Percentiles rank a stretch among this genome's conserved stretches.
Evolutionary conservation across 1,139 yeast genomes (phyloP).

Genomic region (Pichia sp.): DNA sequence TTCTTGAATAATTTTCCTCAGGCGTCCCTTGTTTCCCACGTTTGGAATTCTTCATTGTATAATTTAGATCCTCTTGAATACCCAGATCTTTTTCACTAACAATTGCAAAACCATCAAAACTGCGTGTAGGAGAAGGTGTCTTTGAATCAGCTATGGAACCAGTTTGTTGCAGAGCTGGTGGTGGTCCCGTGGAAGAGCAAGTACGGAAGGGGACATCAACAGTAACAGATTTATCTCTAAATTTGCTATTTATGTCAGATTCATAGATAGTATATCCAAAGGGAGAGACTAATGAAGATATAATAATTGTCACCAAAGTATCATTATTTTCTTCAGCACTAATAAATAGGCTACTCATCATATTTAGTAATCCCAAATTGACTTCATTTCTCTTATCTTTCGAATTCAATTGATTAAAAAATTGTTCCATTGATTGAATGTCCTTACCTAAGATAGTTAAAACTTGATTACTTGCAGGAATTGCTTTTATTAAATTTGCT

Average conservation of each 20-base stretch:
- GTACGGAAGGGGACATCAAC: too few species aligned
- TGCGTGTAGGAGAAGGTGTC: constrained; percentile 11
- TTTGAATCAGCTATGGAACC: neutral
- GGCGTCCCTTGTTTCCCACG: neutral
- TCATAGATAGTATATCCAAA: constrained; percentile 4
- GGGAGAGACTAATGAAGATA: constrained; percentile 10
- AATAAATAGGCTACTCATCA: neutral
- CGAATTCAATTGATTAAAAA: neutral
- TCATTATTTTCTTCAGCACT: neutral
- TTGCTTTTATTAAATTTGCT: neutral
- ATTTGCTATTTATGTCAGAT: neutral
- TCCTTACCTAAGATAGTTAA: neutral
- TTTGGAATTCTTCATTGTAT: constrained; percentile 3
- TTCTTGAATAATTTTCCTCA: too few species aligned
- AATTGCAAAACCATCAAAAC: constrained; percentile 18
- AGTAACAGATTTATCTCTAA: neutral
- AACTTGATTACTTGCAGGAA: constrained; percentile 1
- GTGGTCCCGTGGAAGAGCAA: too few species aligned
- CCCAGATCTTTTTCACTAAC: constrained; percentile 15
- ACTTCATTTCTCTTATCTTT: neutral
- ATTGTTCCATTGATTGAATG: neutral
- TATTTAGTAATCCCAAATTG: neutral
- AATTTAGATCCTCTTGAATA: constrained; percentile 1
- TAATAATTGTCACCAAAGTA: neutral
- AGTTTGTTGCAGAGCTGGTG: too few species aligned